Evolutionary conservation across 768 basidiomycete species (phyloP).

Genomic region (Serendipita vermifera): DNA sequence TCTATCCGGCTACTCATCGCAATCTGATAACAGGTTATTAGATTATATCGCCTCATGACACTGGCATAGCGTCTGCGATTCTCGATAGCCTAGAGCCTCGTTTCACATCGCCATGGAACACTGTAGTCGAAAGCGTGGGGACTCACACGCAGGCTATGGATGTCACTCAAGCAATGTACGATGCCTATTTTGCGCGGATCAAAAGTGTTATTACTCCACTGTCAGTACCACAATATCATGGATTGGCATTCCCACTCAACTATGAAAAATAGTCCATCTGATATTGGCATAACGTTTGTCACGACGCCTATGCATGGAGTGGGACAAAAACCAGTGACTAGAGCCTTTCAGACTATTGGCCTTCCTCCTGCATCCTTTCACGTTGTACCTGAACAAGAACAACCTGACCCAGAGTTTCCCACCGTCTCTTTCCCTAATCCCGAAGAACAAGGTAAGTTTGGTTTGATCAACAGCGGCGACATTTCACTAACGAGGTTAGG

Average conservation of each 20-base stretch:
- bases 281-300: conserved; percentile 44
- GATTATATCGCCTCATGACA: conserved; percentile 78
- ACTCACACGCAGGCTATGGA: conserved; percentile 39
- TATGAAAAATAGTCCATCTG: conserved; percentile 28
- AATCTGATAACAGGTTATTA: conserved; percentile 23
- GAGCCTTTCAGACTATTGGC: conserved; percentile 46
- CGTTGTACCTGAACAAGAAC: conserved; percentile 51
- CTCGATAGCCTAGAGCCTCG: conserved; percentile 43
- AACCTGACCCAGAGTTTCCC: conserved; percentile 74
- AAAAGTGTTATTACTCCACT: conserved; percentile 18
- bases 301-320: conserved; percentile 91
- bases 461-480: conserved; percentile 19
- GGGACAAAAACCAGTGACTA: conserved; percentile 47
- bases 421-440: conserved; percentile 82
- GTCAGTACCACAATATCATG: background rate
- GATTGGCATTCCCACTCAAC: conserved; percentile 13
- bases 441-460: conserved; percentile 61
- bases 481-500: conserved; percentile 24
- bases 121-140: conserved; percentile 27
- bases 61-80: conserved; percentile 59
- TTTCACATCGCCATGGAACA: conserved; percentile 21
- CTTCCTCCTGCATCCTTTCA: conserved; percentile 38
- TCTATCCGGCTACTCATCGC: background rate
- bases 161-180: conserved; percentile 43
- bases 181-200: conserved; percentile 41